phyloP scores from a whole-genome alignment of 768 basidiomycete species.

The Hebeloma cylindrosporum region DNA sequence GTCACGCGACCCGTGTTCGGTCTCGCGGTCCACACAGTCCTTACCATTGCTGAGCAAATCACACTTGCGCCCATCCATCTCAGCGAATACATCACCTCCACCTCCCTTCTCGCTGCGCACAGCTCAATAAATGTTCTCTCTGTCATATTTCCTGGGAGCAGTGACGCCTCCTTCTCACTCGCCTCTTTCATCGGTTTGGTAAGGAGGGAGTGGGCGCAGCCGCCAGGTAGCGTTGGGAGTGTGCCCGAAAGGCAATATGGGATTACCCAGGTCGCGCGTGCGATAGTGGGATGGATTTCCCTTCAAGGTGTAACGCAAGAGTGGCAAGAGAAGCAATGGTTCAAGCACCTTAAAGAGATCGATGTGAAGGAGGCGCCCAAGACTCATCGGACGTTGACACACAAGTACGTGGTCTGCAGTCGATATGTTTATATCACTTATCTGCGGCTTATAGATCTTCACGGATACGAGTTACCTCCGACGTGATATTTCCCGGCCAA shows the following conservation, averaged over 20 bases:
- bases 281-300: slow-evolving; percentile 77
- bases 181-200: slow-evolving; percentile 79
- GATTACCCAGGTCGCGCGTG: slow-evolving; percentile 63
- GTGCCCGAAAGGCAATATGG: slow-evolving; percentile 63
- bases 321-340: slow-evolving; percentile 75
- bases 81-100: slow-evolving; percentile 74
- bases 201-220: slow-evolving; percentile 63
- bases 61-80: slow-evolving; percentile 74
- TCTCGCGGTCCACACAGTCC: slow-evolving; percentile 56
- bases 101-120: slow-evolving; percentile 71
- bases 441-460: slow-evolving; percentile 38
- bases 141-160: slow-evolving; percentile 70
- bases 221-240: slow-evolving; percentile 46
- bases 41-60: slow-evolving; percentile 68
- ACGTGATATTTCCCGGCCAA: slow-evolving; percentile 66
- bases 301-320: slow-evolving; percentile 81
- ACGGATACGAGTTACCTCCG: slow-evolving; percentile 71
- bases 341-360: slow-evolving; percentile 64
- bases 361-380: slow-evolving; percentile 49
- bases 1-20: slow-evolving; percentile 60
- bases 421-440: neutral
- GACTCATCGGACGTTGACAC: slow-evolving; percentile 29
- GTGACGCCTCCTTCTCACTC: slow-evolving; percentile 80
- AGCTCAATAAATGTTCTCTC: slow-evolving; percentile 74
- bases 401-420: slow-evolving; percentile 31